A percentile compares a stretch with the other conserved stretches of the same genome.
Conservation (phyloP, 2,329 filamentous ascomycete genomes). For the Monosporascus sp. region DNA sequence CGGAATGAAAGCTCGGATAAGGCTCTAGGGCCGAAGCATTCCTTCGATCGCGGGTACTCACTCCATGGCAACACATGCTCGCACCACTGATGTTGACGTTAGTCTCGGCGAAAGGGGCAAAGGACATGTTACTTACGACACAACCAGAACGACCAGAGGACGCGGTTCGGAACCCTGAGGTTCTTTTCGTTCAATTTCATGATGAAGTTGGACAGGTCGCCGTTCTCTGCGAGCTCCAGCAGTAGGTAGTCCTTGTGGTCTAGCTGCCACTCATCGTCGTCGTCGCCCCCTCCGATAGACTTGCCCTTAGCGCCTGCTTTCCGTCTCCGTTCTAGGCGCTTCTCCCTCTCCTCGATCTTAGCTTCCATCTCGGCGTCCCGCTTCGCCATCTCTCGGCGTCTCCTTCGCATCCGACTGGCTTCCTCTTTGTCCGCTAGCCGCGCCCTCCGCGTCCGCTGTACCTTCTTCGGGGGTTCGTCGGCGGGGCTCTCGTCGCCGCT, state of each 20-base stretch:
- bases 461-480: neutral
- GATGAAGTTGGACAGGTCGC: neutral
- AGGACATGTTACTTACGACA: conserved; percentile 12
- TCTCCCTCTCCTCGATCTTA: too few relatives aligned
- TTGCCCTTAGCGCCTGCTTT: too few relatives aligned
- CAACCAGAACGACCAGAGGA: conserved; percentile 19
- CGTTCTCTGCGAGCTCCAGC: neutral
- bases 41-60: conserved; percentile 3
- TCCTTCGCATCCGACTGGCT: too few relatives aligned
- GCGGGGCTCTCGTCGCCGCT: conserved; percentile 11
- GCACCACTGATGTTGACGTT: conserved; percentile 11
- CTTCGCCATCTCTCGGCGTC: too few relatives aligned
- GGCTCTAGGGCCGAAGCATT: too few relatives aligned
- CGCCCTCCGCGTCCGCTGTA: too few relatives aligned
- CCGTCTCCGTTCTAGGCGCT: too few relatives aligned
- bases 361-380: too few relatives aligned
- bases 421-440: too few relatives aligned
- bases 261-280: neutral
- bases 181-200: neutral
- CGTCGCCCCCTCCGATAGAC: too few relatives aligned
- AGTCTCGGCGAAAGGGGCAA: neutral
- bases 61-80: conserved; percentile 16
- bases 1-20: neutral
- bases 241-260: neutral
- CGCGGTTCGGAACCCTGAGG: neutral